phyloP scores from a whole-genome alignment of 768 basidiomycete genomes.

The Mycena crocata region DNA sequence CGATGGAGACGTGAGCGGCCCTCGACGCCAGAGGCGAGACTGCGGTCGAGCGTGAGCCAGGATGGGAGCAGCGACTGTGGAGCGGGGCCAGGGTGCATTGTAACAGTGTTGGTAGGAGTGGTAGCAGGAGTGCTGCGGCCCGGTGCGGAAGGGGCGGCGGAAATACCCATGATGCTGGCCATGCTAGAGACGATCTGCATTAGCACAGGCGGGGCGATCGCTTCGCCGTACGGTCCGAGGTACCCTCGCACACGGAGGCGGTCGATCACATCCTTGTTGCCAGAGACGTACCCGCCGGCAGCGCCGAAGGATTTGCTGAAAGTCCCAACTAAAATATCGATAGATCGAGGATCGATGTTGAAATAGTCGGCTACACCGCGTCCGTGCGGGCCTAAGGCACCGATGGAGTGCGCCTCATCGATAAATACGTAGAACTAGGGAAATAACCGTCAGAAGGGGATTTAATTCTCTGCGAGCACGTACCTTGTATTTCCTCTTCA shows the following conservation, averaged over 20 bases:
- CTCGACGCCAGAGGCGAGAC: constrained; percentile 85
- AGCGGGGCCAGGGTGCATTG: constrained; percentile 75
- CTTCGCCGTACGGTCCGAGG: constrained; percentile 87
- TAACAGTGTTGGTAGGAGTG: constrained; percentile 37
- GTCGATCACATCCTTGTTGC: constrained; percentile 83
- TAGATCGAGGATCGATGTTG: constrained; percentile 77
- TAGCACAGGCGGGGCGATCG: constrained; percentile 91
- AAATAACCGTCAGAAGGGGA: neutral
- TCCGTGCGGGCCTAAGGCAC: constrained; percentile 93
- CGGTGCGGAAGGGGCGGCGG: constrained; percentile 49
- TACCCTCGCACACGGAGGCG: constrained; percentile 85
- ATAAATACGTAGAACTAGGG: constrained; percentile 94
- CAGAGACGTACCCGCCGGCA: constrained; percentile 94
- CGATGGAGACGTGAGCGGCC: constrained; percentile 85
- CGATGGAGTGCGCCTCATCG: constrained; percentile 98
- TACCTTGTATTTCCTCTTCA: constrained; percentile 97
- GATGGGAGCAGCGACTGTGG: constrained; percentile 72
- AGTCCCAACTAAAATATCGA: constrained; percentile 98
- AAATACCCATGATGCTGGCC: constrained; percentile 96
- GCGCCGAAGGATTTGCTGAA: constrained; percentile 97
- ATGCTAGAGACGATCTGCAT: constrained; percentile 93
- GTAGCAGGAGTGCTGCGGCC: constrained; percentile 43
- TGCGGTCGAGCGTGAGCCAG: constrained; percentile 82
- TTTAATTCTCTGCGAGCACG: constrained; percentile 26
- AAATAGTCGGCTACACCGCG: constrained; percentile 98